A percentile compares a stretch with the other conserved stretches of the same genome.
phyloP scores from a whole-genome alignment of 148 eudicot genomes.

The Rhododendron kiyosumense region DNA sequence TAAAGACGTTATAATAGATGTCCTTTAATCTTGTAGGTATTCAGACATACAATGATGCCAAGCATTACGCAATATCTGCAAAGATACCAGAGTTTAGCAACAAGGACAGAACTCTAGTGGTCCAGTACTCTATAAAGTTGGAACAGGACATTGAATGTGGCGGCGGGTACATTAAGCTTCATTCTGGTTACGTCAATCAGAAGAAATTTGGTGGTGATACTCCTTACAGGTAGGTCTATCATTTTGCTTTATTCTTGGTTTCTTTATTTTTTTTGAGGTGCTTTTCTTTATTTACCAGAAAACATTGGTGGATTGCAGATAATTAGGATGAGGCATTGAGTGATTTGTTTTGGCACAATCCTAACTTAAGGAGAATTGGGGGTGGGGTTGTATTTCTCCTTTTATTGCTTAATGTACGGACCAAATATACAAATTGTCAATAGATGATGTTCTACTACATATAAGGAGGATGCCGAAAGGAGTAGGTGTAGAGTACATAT shows the following conservation, averaged over 20 bases:
- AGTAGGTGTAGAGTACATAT: not conserved
- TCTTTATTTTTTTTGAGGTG: not conserved
- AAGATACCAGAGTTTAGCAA: slow-evolving; percentile 78
- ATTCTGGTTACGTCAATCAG: slow-evolving; percentile 82
- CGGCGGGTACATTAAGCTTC: slow-evolving; percentile 88
- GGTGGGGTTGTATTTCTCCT: not conserved
- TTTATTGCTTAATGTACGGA: not conserved
- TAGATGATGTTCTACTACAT: not conserved
- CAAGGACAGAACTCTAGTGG: slow-evolving; percentile 68
- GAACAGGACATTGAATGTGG: slow-evolving; percentile 97
- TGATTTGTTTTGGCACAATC: not conserved
- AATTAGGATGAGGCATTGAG: not conserved
- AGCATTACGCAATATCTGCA: slow-evolving; percentile 75
- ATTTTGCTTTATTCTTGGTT: not conserved
- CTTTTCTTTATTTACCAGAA: not conserved
- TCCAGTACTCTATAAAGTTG: slow-evolving; percentile 73
- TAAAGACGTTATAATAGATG: not conserved
- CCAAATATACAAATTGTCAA: not conserved
- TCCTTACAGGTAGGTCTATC: slow-evolving; percentile 88
- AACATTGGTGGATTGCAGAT: not conserved
- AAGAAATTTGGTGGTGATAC: slow-evolving; percentile 95
- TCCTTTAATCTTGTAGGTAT: slow-evolving; percentile 51
- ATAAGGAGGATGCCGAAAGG: not conserved
- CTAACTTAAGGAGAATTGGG: not conserved
- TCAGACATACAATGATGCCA: slow-evolving; percentile 69